Evolutionary conservation across 345 rosid genomes (phyloP), one percentile per base, ranked within the genome.

Genomic region (Microthlaspi erraticum): DNA sequence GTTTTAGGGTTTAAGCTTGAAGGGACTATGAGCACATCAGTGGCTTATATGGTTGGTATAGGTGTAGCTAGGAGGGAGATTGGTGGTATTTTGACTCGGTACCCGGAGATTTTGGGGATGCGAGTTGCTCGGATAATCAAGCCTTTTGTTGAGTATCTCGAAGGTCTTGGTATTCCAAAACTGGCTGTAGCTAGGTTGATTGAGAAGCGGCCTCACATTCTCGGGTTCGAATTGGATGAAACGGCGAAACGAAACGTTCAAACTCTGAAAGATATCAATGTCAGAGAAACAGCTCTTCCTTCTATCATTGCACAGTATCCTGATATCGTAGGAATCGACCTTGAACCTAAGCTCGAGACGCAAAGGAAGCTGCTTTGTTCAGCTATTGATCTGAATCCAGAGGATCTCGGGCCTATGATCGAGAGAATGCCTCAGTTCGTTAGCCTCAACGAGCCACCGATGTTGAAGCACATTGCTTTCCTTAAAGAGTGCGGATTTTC

Each of bases 1-100:
- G 86, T 92, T 36, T 64, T 92, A 53, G 98, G 98, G 17, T 90
- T 92, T 79, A 92, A 92, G 83, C 91, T 92, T 31, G 97, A 92
- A 81, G 98, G 98, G 36, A 92, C 97, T 9, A 92, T 90, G 95
- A 90, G 98, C 79, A 92, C 98, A 14, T 90, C 98, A 2, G 93
- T 90, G 13, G 95, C 98, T 78, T 92, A 88, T 79, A 67, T 92
- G 75, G 87, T 87, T 14, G 98, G 95, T 59, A 90, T 92, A 64
- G 98, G 95, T 49, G 89, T 90, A 42, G 84, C 93, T 36, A 87
- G 97, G 81, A 92, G 97, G 78, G 97, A 87, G 75, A 79, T 90
- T 76, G 97, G 97, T 17, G 87, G 84, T 58, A 76, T 88, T 64
- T 73, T 93, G 76, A 90, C 98, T 53, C 79, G 84, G 61, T 86